Percentiles rank a stretch among this genome's conserved stretches.
Evolutionary conservation across 495 filamentous ascomycete species (phyloP).

Genomic region (Tuber melanosporum): DNA sequence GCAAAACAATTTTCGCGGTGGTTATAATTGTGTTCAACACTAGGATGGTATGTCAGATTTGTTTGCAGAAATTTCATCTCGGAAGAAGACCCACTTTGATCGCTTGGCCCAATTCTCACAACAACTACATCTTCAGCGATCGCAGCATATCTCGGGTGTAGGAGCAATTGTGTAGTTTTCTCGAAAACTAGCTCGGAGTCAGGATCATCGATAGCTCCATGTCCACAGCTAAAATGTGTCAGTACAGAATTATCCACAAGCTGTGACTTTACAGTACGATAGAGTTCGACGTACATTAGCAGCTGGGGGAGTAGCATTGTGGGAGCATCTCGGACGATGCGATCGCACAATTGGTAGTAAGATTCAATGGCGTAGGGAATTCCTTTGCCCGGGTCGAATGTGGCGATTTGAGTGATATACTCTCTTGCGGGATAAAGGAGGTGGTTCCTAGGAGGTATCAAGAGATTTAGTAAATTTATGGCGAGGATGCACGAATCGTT

Average conservation of each 20-base stretch:
- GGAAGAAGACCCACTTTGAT: constrained; percentile 49
- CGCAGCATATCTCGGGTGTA: constrained; percentile 49
- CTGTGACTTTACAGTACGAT: neutral
- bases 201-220: constrained; percentile 79
- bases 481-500: neutral
- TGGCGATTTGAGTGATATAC: constrained; percentile 76
- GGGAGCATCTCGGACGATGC: constrained; percentile 41
- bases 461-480: constrained; percentile 10
- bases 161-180: constrained; percentile 59
- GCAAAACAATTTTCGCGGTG: constrained; percentile 64
- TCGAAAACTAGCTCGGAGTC: constrained; percentile 70
- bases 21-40: constrained; percentile 71
- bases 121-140: constrained; percentile 58
- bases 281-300: constrained; percentile 48
- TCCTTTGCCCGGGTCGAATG: constrained; percentile 83
- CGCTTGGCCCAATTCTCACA: constrained; percentile 69
- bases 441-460: constrained; percentile 49
- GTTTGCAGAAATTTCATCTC: neutral
- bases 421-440: constrained; percentile 64
- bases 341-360: constrained; percentile 67
- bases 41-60: neutral
- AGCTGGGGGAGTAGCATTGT: constrained; percentile 60
- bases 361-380: constrained; percentile 72
- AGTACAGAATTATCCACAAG: neutral
- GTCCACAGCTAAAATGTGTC: constrained; percentile 50